phyloP scores from a whole-genome alignment of 495 filamentous ascomycete genomes.

The Penicillium angulare region DNA sequence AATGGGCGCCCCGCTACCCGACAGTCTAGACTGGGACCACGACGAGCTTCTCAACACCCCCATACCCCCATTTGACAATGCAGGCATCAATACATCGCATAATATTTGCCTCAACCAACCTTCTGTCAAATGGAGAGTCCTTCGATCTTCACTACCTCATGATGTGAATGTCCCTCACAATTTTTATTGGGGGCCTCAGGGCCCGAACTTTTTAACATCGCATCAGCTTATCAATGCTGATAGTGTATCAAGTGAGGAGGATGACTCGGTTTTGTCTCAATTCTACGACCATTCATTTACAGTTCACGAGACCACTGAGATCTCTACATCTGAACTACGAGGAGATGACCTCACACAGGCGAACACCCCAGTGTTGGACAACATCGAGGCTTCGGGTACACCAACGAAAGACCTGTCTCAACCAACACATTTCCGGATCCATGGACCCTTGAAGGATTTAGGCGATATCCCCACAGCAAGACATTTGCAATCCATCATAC shows the following conservation, averaged over 20 bases:
- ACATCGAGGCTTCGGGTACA: constrained; percentile 18
- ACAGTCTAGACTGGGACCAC: constrained; percentile 55
- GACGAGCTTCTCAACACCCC: constrained; percentile 46
- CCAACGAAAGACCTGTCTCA: constrained; percentile 10
- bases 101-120: constrained; percentile 4
- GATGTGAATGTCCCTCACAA: constrained; percentile 4
- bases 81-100: constrained; percentile 5
- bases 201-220: constrained; percentile 51
- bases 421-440: constrained; percentile 16
- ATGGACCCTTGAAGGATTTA: constrained; percentile 57
- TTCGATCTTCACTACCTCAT: constrained; percentile 19
- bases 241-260: constrained; percentile 11
- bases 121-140: constrained; percentile 42
- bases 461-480: constrained; percentile 65
- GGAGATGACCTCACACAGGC: constrained; percentile 23
- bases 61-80: constrained; percentile 46
- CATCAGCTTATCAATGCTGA: constrained; percentile 33
- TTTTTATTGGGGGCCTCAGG: constrained; percentile 18
- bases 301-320: constrained; percentile 51
- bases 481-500: constrained; percentile 66
- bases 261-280: constrained; percentile 50
- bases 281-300: constrained; percentile 76
- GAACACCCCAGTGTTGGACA: constrained; percentile 26
- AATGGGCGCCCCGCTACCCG: constrained; percentile 58
- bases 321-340: constrained; percentile 19